Percentiles rank a stretch among this genome's conserved stretches.
Evolutionary conservation across 768 basidiomycete genomes (phyloP).

Genomic region (Lentinula raphanica): DNA sequence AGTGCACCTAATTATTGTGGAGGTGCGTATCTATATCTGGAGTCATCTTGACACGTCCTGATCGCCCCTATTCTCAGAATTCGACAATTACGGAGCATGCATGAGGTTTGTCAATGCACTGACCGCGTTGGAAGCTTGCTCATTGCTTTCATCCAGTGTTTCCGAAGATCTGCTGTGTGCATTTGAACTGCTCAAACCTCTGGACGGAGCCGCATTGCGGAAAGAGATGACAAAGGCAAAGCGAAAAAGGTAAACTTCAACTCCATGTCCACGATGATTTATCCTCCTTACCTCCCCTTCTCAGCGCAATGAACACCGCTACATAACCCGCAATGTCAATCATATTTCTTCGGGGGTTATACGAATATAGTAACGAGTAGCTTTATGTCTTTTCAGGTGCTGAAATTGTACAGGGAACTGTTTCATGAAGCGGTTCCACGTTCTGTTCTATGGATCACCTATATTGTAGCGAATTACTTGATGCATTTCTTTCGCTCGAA

Average conservation of each 20-base stretch:
- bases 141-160: conserved; percentile 47
- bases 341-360: conserved; percentile 11
- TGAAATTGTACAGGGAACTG: not conserved
- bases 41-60: conserved; percentile 8
- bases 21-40: conserved; percentile 48
- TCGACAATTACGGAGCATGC: conserved; percentile 92
- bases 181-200: conserved; percentile 93
- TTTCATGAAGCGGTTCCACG: not conserved
- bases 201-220: conserved; percentile 89
- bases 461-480: conserved; percentile 18
- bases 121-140: not conserved
- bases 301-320: conserved; percentile 25
- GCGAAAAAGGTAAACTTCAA: conserved; percentile 70
- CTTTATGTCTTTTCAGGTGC: conserved; percentile 4
- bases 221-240: conserved; percentile 99
- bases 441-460: not conserved
- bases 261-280: not conserved
- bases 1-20: conserved; percentile 97
- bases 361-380: conserved; percentile 20
- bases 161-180: conserved; percentile 97
- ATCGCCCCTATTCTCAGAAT: conserved; percentile 46
- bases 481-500: conserved; percentile 16
- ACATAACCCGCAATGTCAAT: conserved; percentile 13
- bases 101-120: conserved; percentile 60
- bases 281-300: not conserved